Evolutionary conservation across 768 basidiomycete species (phyloP).

Genomic region (Fomitopsis serialis): DNA sequence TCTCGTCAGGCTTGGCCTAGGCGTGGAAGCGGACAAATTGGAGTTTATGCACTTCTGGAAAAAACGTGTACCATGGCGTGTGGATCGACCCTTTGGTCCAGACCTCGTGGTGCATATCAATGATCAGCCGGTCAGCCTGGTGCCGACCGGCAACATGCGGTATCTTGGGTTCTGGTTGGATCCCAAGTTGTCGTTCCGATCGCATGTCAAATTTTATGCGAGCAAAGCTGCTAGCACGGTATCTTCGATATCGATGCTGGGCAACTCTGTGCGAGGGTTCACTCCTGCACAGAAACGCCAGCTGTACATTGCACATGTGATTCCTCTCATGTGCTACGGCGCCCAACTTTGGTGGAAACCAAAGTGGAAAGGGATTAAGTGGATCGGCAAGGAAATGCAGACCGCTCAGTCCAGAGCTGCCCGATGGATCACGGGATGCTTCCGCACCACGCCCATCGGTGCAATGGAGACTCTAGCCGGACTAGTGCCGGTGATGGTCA

Average conservation of each 20-base stretch:
- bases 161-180: conserved; percentile 17
- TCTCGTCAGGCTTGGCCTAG: conserved; percentile 8
- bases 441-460: conserved; percentile 13
- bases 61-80: background rate
- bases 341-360: conserved; percentile 16
- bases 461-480: conserved; percentile 14
- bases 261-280: conserved; percentile 15
- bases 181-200: conserved; percentile 6
- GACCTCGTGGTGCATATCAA: background rate
- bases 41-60: conserved; percentile 13
- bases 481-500: conserved; percentile 10
- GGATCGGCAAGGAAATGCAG: conserved; percentile 3
- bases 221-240: conserved; percentile 9
- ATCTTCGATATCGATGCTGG: conserved; percentile 7
- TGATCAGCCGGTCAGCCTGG: background rate
- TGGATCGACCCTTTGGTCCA: background rate
- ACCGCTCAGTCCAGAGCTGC: conserved; percentile 10
- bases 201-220: conserved; percentile 9
- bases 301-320: conserved; percentile 12
- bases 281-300: conserved; percentile 8
- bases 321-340: conserved; percentile 16
- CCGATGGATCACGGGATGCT: conserved; percentile 16
- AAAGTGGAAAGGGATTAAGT: conserved; percentile 4
- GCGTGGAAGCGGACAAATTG: conserved; percentile 7
- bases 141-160: background rate